Conservation (phyloP, 495 filamentous ascomycete species). For the Rostrohypoxylon terebratum region DNA sequence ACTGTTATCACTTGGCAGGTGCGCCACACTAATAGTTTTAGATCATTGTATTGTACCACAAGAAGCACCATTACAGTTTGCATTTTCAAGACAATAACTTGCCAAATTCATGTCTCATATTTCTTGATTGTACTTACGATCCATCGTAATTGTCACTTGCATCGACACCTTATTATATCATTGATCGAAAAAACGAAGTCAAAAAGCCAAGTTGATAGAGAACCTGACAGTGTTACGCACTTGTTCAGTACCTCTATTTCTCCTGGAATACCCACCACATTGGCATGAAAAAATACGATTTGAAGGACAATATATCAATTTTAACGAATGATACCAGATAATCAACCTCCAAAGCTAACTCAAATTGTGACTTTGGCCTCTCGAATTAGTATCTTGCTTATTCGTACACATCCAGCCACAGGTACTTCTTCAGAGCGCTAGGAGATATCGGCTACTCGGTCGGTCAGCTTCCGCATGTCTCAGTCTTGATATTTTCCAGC, state of each 20-base stretch:
- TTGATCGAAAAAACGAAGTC: not conserved
- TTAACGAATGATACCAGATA: not conserved
- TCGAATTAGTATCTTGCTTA: not conserved
- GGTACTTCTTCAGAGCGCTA: not conserved
- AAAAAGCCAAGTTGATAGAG: not conserved
- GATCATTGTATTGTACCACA: not conserved
- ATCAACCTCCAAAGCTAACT: too few relatives aligned
- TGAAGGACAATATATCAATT: not conserved
- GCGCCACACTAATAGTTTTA: not conserved
- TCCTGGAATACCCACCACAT: not conserved
- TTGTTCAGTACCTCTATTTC: not conserved
- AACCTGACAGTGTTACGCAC: not conserved
- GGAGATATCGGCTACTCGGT: too few relatives aligned
- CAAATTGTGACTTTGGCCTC: not conserved
- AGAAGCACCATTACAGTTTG: not conserved
- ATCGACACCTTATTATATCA: not conserved
- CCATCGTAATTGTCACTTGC: not conserved
- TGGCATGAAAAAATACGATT: not conserved
- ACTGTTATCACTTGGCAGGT: conserved; percentile 1
- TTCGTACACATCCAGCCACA: not conserved
- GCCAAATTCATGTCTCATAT: not conserved
- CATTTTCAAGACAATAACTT: not conserved
- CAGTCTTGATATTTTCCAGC: not conserved
- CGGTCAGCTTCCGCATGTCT: not conserved
- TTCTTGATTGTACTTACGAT: not conserved